These are phyloP conservation scores for Lepidopterella palustris DNA, from an alignment of 495 filamentous ascomycete species.

Conservation along the genomic window DNA sequence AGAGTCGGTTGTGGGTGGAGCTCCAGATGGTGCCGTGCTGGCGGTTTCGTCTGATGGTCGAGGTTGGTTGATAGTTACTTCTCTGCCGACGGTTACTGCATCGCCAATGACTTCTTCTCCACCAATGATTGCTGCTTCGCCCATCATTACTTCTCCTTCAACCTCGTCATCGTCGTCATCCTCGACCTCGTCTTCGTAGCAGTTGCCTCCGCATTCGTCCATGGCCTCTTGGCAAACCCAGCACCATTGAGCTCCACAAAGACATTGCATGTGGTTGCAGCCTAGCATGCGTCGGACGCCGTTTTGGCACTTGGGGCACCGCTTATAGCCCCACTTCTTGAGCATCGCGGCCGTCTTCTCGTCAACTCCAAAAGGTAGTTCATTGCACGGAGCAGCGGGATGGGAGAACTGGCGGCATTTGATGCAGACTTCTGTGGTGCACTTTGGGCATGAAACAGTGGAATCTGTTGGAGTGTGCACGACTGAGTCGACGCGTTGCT, in stretches of 20 bases:
- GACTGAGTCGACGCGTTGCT: constrained; percentile 17
- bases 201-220: constrained; percentile 14
- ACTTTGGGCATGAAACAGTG: constrained; percentile 26
- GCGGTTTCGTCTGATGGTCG: too few relatives aligned
- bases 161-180: neutral
- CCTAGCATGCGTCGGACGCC: constrained; percentile 35
- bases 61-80: too few relatives aligned
- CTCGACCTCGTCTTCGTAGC: neutral
- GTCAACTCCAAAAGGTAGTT: constrained; percentile 19
- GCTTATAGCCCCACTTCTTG: constrained; percentile 28
- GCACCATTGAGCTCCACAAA: constrained; percentile 35
- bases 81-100: too few relatives aligned
- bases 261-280: constrained; percentile 33
- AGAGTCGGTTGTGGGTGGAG: too few relatives aligned
- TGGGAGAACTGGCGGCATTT: constrained; percentile 28
- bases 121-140: neutral
- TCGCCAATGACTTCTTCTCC: too few relatives aligned
- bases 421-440: constrained; percentile 25
- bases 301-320: constrained; percentile 33
- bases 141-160: constrained; percentile 1
- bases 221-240: constrained; percentile 27
- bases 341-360: constrained; percentile 24
- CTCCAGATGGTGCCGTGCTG: too few relatives aligned
- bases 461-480: constrained; percentile 11
- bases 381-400: constrained; percentile 14